phyloP scores from a whole-genome alignment of 768 basidiomycete genomes.

The Crepidotus variabilis region DNA sequence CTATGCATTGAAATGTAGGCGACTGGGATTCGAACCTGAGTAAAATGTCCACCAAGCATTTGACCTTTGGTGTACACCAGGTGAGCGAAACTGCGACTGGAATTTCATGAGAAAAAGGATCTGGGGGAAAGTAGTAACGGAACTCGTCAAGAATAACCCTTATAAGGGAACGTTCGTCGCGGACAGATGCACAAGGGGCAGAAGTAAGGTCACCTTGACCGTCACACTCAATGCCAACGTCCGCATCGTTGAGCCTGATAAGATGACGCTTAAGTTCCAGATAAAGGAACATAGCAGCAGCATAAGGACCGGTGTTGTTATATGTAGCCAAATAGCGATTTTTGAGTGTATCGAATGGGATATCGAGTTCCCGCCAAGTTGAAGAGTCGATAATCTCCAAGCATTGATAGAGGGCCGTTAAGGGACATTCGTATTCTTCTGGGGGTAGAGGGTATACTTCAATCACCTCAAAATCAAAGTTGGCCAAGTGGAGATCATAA shows the following conservation, averaged over 20 bases:
- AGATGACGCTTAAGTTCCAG: conserved; percentile 54
- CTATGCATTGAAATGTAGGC: conserved; percentile 68
- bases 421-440: conserved; percentile 50
- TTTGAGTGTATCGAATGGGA: conserved; percentile 55
- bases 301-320: conserved; percentile 66
- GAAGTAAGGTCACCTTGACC: conserved; percentile 13
- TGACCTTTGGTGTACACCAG: conserved; percentile 76
- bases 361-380: conserved; percentile 50
- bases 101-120: conserved; percentile 23
- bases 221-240: not conserved
- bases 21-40: conserved; percentile 41
- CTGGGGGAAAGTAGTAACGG: conserved; percentile 42
- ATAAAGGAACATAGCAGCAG: conserved; percentile 70
- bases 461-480: conserved; percentile 41
- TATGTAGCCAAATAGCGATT: conserved; percentile 60
- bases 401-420: conserved; percentile 37
- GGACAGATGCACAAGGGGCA: conserved; percentile 8
- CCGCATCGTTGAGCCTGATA: conserved; percentile 3
- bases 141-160: conserved; percentile 42
- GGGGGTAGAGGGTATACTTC: conserved; percentile 54
- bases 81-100: conserved; percentile 43
- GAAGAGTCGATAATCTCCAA: conserved; percentile 29
- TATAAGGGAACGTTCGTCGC: conserved; percentile 29
- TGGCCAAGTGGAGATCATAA: not conserved
- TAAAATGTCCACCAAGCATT: conserved; percentile 57